Evolutionary conservation across 495 filamentous ascomycete species (phyloP), one percentile per base, ranked within the genome.

Genomic region (Podospora appendiculata): DNA sequence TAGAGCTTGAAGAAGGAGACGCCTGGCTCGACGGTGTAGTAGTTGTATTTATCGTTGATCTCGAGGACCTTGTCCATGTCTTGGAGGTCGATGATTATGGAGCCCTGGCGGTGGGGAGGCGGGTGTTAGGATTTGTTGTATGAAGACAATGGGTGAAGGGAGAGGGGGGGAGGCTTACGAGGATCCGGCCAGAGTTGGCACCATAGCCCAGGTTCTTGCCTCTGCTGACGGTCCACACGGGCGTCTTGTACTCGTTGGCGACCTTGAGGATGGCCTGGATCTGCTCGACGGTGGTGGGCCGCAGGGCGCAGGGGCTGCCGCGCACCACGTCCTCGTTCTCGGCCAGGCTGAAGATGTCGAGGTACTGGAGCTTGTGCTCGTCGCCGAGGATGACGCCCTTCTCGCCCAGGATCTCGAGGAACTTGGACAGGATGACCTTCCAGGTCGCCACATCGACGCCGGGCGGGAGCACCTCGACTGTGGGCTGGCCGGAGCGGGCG

Each of bases 1-100:
- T 79, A 76, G 6, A 81, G 61, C 16, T 73, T 73, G 35, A 71
- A 76, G 48, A 75, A 81, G 0, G 73, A 70, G 11, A 80, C 79
- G n/a, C 78, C 78, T 0, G 77, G 78, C 57, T 76, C 65, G 12
- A 83, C 74, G 2, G 81, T 58, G 9, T 69, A 70, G 48, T 74
- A 79, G 10, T 67, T 68, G 47, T 73, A 68, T 16, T 79, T 74
- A 12, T 70, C 70, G 58, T 80, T 74, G 18, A 83, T 62, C 33
- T 80, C 70, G 7, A 82, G 41, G 42, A 83, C 65, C 50, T 67
- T 71, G 56, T 77, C 72, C 75, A 82, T 80, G 38, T 70, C 63
- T 41, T 71, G 69, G 16, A 82, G 61, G 54, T 80, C 76, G 5
- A 83, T 42, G 12, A 76, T 73, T 2, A 82, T 64, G 41, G 68